These are phyloP conservation scores for Annulohypoxylon stygium DNA, from an alignment of 495 filamentous ascomycete genomes.

Conservation along the genomic window DNA sequence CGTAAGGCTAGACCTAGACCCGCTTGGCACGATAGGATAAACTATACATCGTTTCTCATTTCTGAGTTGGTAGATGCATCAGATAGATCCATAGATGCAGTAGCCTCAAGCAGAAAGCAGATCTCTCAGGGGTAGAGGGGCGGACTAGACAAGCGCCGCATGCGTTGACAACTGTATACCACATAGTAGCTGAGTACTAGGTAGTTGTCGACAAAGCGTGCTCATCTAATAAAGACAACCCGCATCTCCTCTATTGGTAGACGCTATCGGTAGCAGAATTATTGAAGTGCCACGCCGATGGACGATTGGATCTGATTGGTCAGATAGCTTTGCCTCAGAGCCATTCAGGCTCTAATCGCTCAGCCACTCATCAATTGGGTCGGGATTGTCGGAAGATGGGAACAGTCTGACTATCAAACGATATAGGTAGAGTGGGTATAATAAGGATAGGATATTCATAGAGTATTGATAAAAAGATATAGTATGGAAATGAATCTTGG, in stretches of 20 bases:
- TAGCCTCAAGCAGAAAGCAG: constrained; percentile 12
- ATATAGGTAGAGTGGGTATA: constrained; percentile 8
- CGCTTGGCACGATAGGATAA: constrained; percentile 45
- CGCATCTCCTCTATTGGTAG: constrained; percentile 29
- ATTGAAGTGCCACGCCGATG: constrained; percentile 38
- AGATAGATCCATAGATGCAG: constrained; percentile 7
- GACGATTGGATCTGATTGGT: constrained; percentile 33
- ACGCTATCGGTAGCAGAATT: constrained; percentile 17
- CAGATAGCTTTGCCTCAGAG: constrained; percentile 4
- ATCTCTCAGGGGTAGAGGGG: constrained; percentile 16
- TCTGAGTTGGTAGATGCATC: constrained; percentile 12
- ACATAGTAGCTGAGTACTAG: neutral
- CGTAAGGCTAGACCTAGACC: constrained; percentile 30
- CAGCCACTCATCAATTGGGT: constrained; percentile 28
- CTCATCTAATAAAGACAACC: constrained; percentile 22
- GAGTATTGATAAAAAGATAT: constrained; percentile 2
- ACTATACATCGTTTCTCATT: neutral
- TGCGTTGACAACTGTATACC: constrained; percentile 21
- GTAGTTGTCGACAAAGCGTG: constrained; percentile 22
- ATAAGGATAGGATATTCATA: neutral
- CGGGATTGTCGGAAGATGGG: constrained; percentile 34
- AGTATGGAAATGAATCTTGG: neutral
- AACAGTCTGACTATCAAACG: neutral
- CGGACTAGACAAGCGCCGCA: constrained; percentile 30
- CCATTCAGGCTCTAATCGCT: constrained; percentile 35